Evolutionary conservation across 2,329 filamentous ascomycete genomes (phyloP), one percentile per base, ranked within the genome.

Genomic region (Ophiocordyceps polyrhachis-furcata): DNA sequence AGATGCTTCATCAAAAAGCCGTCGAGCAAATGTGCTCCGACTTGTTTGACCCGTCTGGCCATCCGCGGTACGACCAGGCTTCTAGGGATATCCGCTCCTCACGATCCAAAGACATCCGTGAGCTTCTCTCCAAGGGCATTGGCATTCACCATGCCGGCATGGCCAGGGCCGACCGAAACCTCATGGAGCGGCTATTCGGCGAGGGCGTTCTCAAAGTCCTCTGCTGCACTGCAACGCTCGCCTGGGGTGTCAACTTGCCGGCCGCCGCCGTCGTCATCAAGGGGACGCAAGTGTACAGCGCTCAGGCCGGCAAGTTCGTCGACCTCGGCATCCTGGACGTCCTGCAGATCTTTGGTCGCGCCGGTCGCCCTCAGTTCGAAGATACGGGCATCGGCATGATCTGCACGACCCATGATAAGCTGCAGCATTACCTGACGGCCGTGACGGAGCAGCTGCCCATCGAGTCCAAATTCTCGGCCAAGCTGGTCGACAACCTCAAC

Each of bases 181-280:
- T 95, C n/a, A 86, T 95, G 69, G 93, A 98, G 60, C 78, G 85
- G 17, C 72, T 96, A 15, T 98, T 98, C 53, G 76, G 72, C 4
- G 82, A 93, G 52, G 93, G 91, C 23, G 81, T 96, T n/a, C 74
- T 96, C 53, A 94, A 91, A 60, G 88, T 98, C 1, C 79, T 98
- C 20, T 96, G 89, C 69, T 98, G 93, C 76, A 98, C 91, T 2
- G 91, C 91, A 12, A 98, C 91, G 1, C 71, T 98, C 23, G 91
- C 91, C 23, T 98, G 91, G 91, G 91, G 91, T 76, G 91, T 98
- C 58, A 98, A 98, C 62, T 67, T 98, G 57, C 91, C 91, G 5
- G 91, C 91, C 2, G 91, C 98, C 57, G 96, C 91, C 1, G 91
- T 98, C 56, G 89, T 98, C 58, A 98, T 98, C 69, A 98, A 98